These are phyloP conservation scores for Melanopsichium pennsylvanicum DNA, from an alignment of 1,284 basidiomycete species.

Conservation along the genomic window DNA sequence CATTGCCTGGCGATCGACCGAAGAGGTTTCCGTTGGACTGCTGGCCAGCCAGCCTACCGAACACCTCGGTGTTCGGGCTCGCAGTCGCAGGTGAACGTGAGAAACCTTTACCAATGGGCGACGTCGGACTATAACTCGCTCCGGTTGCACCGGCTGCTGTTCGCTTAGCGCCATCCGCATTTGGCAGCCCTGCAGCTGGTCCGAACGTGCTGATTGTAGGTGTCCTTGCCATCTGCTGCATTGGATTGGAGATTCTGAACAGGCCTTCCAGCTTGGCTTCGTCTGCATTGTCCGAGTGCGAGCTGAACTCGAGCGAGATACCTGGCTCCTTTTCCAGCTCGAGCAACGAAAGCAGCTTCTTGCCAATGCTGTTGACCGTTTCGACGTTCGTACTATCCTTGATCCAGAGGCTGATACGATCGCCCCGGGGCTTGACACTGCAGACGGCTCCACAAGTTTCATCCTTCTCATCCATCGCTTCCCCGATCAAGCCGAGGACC, in stretches of 20 bases:
- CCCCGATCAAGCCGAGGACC: conserved; percentile 87
- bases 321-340: conserved; percentile 39
- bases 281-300: conserved; percentile 15
- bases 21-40: not conserved
- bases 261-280: conserved; percentile 3
- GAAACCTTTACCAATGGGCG: conserved; percentile 7
- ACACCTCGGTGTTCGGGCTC: conserved; percentile 8
- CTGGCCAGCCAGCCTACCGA: conserved; percentile 8
- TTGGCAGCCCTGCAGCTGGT: not conserved
- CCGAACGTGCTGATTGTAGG: conserved; percentile 9
- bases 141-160: not conserved
- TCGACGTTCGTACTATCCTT: conserved; percentile 82
- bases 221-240: conserved; percentile 8
- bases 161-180: conserved; percentile 2
- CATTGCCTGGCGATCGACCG: conserved; percentile 1
- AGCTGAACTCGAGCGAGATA: conserved; percentile 37
- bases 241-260: conserved; percentile 18
- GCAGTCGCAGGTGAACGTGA: not conserved
- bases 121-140: conserved; percentile 1
- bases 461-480: conserved; percentile 84
- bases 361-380: conserved; percentile 80
- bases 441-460: conserved; percentile 84
- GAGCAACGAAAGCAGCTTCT: conserved; percentile 68
- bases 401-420: conserved; percentile 89
- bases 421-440: conserved; percentile 82